These are phyloP conservation scores for Epithemia pelagica DNA, from an alignment of 108 stramenopile species.

Conservation along the genomic window DNA sequence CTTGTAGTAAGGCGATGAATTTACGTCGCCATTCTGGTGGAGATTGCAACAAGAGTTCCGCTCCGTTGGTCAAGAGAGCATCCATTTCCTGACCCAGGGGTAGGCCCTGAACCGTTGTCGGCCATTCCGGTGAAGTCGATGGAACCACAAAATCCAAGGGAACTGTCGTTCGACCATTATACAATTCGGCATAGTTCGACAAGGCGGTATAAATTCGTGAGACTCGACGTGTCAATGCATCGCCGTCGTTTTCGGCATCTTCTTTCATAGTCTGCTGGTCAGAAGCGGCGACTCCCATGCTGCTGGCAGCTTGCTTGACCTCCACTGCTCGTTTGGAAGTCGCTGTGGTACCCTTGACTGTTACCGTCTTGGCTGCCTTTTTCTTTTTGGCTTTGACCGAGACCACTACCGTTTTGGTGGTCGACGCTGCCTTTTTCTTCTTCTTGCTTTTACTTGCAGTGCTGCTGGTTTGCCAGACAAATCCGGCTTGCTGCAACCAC, in stretches of 20 bases:
- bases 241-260: neutral
- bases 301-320: neutral
- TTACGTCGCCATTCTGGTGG: neutral
- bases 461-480: slow-evolving; percentile 75
- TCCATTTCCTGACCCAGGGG: slow-evolving; percentile 62
- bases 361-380: neutral
- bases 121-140: slow-evolving; percentile 28
- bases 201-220: neutral
- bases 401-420: neutral
- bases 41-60: neutral
- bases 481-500: slow-evolving; percentile 72
- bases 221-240: neutral
- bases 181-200: neutral
- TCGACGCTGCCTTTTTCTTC: neutral
- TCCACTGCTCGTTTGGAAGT: too few species aligned
- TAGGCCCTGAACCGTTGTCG: slow-evolving; percentile 55
- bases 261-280: neutral
- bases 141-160: neutral
- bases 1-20: neutral
- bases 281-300: too few species aligned
- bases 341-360: too few species aligned
- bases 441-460: neutral
- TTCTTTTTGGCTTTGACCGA: neutral
- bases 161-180: neutral
- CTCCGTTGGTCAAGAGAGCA: slow-evolving; percentile 40